These are phyloP conservation scores for Lepidium didymum DNA, from an alignment of 345 rosid genomes.

Conservation along the genomic window DNA sequence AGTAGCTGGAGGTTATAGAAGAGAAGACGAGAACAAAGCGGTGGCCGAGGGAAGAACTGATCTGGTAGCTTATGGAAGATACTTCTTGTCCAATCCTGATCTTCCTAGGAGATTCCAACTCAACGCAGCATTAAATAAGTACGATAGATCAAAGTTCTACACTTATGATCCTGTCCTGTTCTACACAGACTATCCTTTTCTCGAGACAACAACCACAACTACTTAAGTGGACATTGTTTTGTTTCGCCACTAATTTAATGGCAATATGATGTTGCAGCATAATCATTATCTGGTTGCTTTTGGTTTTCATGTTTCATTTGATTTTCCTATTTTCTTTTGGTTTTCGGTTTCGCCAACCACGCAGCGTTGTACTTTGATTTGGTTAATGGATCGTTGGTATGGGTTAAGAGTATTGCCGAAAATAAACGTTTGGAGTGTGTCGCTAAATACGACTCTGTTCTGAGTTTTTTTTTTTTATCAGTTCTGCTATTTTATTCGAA, in stretches of 20 bases:
- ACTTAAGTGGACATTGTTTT: not conserved
- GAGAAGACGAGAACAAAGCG: constrained; percentile 41
- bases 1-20: constrained; percentile 43
- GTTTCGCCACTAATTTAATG: not conserved
- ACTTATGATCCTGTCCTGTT: constrained; percentile 43
- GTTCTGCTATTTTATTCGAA: too few species aligned
- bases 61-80: constrained; percentile 46
- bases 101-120: constrained; percentile 53
- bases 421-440: too few species aligned
- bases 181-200: constrained; percentile 60
- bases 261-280: not conserved
- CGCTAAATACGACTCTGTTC: too few species aligned
- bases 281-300: not conserved
- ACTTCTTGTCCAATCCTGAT: constrained; percentile 59
- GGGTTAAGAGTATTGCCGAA: too few species aligned
- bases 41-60: constrained; percentile 39
- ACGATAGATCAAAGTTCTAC: constrained; percentile 38
- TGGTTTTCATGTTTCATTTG: not conserved
- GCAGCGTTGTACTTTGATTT: too few species aligned
- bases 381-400: too few species aligned
- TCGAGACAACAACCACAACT: constrained; percentile 9
- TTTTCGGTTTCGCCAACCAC: not conserved
- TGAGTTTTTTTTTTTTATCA: too few species aligned
- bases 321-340: not conserved
- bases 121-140: constrained; percentile 43